These are phyloP conservation scores for Tetrastigma voinierianum DNA, from an alignment of 164 flowering plant genomes.

Conservation along the genomic window DNA sequence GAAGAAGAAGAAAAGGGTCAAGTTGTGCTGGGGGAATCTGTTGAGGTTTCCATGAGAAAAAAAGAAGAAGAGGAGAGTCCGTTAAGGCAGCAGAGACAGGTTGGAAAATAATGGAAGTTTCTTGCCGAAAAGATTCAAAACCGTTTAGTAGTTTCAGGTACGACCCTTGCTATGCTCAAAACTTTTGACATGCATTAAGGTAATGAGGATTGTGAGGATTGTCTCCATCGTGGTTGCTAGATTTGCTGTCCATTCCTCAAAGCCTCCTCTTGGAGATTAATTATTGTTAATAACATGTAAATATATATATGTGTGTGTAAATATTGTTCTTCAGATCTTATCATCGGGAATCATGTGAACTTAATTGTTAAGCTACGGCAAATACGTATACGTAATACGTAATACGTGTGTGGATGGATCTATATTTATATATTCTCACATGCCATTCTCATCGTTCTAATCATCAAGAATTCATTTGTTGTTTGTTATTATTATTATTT, in stretches of 20 bases:
- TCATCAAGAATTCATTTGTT: too few species aligned
- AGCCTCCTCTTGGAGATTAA: not conserved
- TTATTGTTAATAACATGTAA: too few species aligned
- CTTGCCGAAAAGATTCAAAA: constrained; percentile 13
- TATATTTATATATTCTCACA: too few species aligned
- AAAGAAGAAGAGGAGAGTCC: constrained; percentile 7
- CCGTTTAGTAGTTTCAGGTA: constrained; percentile 33
- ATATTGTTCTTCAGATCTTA: too few species aligned
- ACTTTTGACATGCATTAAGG: constrained; percentile 39
- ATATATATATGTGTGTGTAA: too few species aligned
- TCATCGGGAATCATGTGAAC: too few species aligned
- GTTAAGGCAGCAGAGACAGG: constrained; percentile 3
- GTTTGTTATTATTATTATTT: too few species aligned
- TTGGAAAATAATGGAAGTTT: constrained; percentile 7
- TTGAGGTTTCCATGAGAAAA: constrained; percentile 30
- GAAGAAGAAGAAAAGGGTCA: too few species aligned
- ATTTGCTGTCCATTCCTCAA: constrained; percentile 26
- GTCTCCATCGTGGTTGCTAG: constrained; percentile 29
- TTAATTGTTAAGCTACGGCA: too few species aligned
- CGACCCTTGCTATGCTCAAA: constrained; percentile 52
- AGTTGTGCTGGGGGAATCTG: constrained; percentile 40
- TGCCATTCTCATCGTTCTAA: too few species aligned
- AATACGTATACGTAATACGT: too few species aligned
- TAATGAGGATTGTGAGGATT: constrained; percentile 24
- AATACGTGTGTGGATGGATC: too few species aligned